Percentiles rank a stretch among this genome's conserved stretches.
These are phyloP conservation scores for Gymnopilus dilepis DNA, from an alignment of 768 basidiomycete species.

Conservation along the genomic window DNA sequence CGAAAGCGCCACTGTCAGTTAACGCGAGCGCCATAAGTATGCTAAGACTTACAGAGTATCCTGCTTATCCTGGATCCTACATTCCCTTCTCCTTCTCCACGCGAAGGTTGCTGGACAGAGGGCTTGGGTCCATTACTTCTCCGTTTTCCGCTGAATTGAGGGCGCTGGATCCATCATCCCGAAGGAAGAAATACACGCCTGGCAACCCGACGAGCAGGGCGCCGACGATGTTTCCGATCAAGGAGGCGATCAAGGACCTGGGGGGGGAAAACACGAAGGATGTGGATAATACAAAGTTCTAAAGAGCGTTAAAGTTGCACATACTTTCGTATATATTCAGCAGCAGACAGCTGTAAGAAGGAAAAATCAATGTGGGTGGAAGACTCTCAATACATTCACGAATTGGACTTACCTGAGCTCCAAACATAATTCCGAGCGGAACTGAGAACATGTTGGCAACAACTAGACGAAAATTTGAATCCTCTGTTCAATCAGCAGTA, in stretches of 20 bases:
- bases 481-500: background rate
- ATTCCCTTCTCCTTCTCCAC: slow-evolving; percentile 19
- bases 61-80: background rate
- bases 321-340: slow-evolving; percentile 70
- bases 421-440: slow-evolving; percentile 73
- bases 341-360: slow-evolving; percentile 48
- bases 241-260: slow-evolving; percentile 68
- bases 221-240: slow-evolving; percentile 71
- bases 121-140: slow-evolving; percentile 19
- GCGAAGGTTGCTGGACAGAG: slow-evolving; percentile 14
- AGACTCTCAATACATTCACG: background rate
- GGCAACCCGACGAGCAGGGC: slow-evolving; percentile 69
- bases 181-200: slow-evolving; percentile 66
- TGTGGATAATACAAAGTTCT: background rate
- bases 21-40: background rate
- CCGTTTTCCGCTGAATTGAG: slow-evolving; percentile 47
- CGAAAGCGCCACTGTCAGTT: background rate
- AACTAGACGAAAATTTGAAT: slow-evolving; percentile 39
- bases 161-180: slow-evolving; percentile 42
- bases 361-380: background rate
- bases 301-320: slow-evolving; percentile 18
- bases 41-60: background rate
- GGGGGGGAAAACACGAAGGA: background rate
- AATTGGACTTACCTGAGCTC: slow-evolving; percentile 55
- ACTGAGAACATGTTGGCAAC: slow-evolving; percentile 81